Base-by-base conservation (phyloP, 148 eudicot genomes). In the Suaeda aralocaspica region DNA sequence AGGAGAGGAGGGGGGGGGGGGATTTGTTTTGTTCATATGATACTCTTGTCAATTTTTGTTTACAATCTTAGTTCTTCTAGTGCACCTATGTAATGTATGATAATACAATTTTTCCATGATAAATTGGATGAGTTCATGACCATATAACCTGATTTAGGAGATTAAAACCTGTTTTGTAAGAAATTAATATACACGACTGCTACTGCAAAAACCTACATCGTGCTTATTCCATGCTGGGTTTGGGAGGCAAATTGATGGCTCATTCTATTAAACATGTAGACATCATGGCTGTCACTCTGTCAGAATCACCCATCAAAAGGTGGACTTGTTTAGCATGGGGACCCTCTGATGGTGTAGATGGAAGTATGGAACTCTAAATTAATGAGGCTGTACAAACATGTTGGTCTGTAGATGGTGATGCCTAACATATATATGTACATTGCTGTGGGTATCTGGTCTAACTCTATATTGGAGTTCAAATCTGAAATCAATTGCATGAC, bases 51-150 rank as follows among this genome's bases (percentile, higher is more conserved):
- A n/a, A n/a, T n/a, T n/a, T n/a, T n/a, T n/a, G n/a, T n/a, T n/a
- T n/a, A n/a, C n/a, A n/a, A n/a, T n/a, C n/a, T n/a, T n/a, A n/a
- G n/a, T n/a, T n/a, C n/a, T n/a, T n/a, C n/a, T n/a, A n/a, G n/a
- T n/a, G n/a, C n/a, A n/a, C n/a, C n/a, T n/a, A n/a, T n/a, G n/a
- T n/a, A n/a, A n/a, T n/a, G n/a, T n/a, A n/a, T n/a, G n/a, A n/a
- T n/a, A n/a, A n/a, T n/a, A n/a, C n/a, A n/a, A n/a, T n/a, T n/a
- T n/a, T n/a, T n/a, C n/a, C n/a, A n/a, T n/a, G n/a, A n/a, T n/a
- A n/a, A n/a, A n/a, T n/a, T n/a, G 61, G 69, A 63, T 31, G 31
- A 50, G 9, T 30, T n/a, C 33, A 28, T 59, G 74, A 34, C 11
- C 29, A 9, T 33, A 3, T 15, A 41, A 44, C 4, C 28, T 50